Evolutionary conservation across 805 yeast genomes (phyloP).

Genomic region (Nakazawaea pomicola): DNA sequence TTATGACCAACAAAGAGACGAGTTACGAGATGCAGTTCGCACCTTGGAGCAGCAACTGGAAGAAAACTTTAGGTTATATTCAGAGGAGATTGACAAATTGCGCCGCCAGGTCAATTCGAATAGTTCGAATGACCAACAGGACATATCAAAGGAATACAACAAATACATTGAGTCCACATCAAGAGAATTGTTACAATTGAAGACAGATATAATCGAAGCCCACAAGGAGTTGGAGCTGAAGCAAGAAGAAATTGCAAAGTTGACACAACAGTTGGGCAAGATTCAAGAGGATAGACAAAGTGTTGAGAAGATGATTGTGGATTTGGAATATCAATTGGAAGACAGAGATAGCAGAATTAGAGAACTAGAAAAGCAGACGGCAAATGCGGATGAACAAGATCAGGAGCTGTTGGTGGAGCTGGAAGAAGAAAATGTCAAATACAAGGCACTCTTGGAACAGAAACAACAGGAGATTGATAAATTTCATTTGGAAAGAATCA

Average conservation of each 20-base stretch:
- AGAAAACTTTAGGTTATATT: conserved; percentile 47
- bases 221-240: not conserved
- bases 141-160: not conserved
- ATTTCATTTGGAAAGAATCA: no score
- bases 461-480: not conserved
- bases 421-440: not conserved
- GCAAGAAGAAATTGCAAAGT: conserved; percentile 6
- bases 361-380: not conserved
- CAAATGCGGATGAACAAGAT: no score
- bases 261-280: not conserved
- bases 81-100: conserved; percentile 37
- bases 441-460: no score
- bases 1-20: conserved; percentile 51
- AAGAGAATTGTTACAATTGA: conserved; percentile 1
- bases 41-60: conserved; percentile 49
- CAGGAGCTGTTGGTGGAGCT: no score
- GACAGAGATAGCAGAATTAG: not conserved
- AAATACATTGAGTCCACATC: not conserved
- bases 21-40: conserved; percentile 54
- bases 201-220: conserved; percentile 6
- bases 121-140: no score
- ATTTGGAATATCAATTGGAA: not conserved
- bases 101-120: no score
- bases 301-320: not conserved
- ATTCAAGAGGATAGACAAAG: not conserved